Base-by-base conservation (phyloP, 345 rosid species). In the Gossypium longicalyx region DNA sequence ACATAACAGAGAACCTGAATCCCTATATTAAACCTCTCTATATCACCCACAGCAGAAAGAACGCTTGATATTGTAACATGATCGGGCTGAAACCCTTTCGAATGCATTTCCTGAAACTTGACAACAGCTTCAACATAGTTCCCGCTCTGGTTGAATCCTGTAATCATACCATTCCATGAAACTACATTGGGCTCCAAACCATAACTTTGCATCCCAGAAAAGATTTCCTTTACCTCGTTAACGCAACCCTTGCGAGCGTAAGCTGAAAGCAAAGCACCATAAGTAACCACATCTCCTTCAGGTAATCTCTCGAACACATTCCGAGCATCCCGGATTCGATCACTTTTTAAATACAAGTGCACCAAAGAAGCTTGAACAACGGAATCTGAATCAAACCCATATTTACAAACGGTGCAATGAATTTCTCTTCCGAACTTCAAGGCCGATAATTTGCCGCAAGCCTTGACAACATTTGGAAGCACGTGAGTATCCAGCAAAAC, bases 121-220 rank as follows among this genome's bases (percentile, higher is more conserved):
- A 79, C 56, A 80, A 83, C 76, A 0, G 89, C 89, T 64, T 85
- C 91, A 34, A 9, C 16, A 48, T 74, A 68, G 47, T 70, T 74
- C 62, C 90, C 81, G 4, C 89, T 85, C 23, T 82, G 89, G 80
- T 82, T 86, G 81, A 87, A 86, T 70, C 93, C 93, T 7, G 88
- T 67, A 89, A 89, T 85, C 83, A 89, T 79, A 23, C 89, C 91
- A 81, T 89, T 89, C 91, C 93, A 89, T 45, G 93, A 79, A 25
- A 89, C 85, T 29, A 77, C 72, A 81, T 87, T 89, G 3, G 85
- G 78, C 17, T 77, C 84, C 63, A 86, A 20, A 61, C 88, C 85
- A 1, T 19, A 77, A 0, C 72, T 67, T 62, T 66, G 67, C 82
- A 82, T 86, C 77, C 63, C 77, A 73, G 69, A 51, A 52, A 89